phyloP scores from a whole-genome alignment of 2,329 filamentous ascomycete species.

The Zymoseptoria passerinii region DNA sequence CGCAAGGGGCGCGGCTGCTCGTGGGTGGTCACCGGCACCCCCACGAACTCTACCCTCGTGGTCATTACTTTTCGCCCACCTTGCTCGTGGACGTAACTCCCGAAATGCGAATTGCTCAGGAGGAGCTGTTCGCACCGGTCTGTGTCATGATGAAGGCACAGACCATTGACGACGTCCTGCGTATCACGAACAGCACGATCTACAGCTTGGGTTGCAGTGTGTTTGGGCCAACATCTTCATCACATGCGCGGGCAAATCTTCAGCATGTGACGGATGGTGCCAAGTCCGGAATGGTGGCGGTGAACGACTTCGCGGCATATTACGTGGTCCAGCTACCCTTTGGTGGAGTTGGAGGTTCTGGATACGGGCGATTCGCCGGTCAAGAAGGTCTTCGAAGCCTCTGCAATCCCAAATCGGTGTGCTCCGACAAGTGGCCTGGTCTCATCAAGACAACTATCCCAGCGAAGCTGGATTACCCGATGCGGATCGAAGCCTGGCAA shows the following conservation, averaged over 20 bases:
- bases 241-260: conserved; percentile 50
- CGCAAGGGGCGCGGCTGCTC: conserved; percentile 69
- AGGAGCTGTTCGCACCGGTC: conserved; percentile 88
- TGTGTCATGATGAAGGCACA: conserved; percentile 73
- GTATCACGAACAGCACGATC: conserved; percentile 70
- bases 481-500: conserved; percentile 40
- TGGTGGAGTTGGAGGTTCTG: conserved; percentile 80
- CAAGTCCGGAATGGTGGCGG: conserved; percentile 78
- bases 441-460: conserved; percentile 68
- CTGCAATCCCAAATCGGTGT: conserved; percentile 83
- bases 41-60: conserved; percentile 66
- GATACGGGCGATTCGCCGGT: conserved; percentile 85
- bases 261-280: conserved; percentile 58
- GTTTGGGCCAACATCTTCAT: conserved; percentile 53
- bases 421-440: conserved; percentile 59
- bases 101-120: conserved; percentile 76
- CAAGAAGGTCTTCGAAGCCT: conserved; percentile 76
- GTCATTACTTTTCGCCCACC: conserved; percentile 89
- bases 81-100: conserved; percentile 82
- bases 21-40: conserved; percentile 64
- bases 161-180: conserved; percentile 58
- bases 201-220: conserved; percentile 87
- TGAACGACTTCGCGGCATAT: conserved; percentile 91
- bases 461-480: conserved; percentile 69
- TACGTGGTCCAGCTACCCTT: conserved; percentile 95